Base-by-base conservation (phyloP, 768 basidiomycete genomes). In the Russula sp. region DNA sequence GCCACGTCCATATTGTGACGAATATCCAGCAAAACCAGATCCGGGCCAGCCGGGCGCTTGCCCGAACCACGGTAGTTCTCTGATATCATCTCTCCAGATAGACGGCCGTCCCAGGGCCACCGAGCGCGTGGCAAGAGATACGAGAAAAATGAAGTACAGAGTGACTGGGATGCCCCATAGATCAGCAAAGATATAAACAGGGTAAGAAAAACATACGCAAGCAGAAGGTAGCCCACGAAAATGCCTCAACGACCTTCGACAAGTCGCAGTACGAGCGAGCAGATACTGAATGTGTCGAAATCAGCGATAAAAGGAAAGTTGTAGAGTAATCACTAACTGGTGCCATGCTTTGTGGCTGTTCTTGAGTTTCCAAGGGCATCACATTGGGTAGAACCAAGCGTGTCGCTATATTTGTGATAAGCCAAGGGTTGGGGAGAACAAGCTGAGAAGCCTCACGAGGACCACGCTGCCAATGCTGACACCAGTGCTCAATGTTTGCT, bases 241-340 rank as follows among this genome's bases (percentile, higher is more conserved):
- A 66, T 42, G 67, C 65, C 49, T 68, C 65, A 7, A 66, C 6
- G 27, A 68, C 67, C 49, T 68, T 68, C 11, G 56, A 63, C 49
- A 68, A 40, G 31, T 68, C 67, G 40, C 67, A 68, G 22, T 66
- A 68, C n/a, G 61, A n/a, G n/a, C 56, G 55, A 27, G 67, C 62
- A 20, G 67, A 68, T 32, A 68, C 67, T 68, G 31, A 20, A 42
- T n/a, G 14, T 4, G 5, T 2, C 3, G 53, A 40, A 53, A 49
- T 57, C 42, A 42, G n/a, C 14, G 31, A 48, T 6, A 39, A 31
- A 54, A 11, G 14, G 32, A 53, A 10, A 1, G 14, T 14, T 45
- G 10, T 32, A 9, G 13, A 44, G 31, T 31, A 7, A 16, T 20
- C 31, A 59, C 65, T 35, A 20, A 68, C 67, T 66, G 14, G 49